Conservation (phyloP, 2,329 filamentous ascomycete species). For the Hymenoscyphus fructigenus region DNA sequence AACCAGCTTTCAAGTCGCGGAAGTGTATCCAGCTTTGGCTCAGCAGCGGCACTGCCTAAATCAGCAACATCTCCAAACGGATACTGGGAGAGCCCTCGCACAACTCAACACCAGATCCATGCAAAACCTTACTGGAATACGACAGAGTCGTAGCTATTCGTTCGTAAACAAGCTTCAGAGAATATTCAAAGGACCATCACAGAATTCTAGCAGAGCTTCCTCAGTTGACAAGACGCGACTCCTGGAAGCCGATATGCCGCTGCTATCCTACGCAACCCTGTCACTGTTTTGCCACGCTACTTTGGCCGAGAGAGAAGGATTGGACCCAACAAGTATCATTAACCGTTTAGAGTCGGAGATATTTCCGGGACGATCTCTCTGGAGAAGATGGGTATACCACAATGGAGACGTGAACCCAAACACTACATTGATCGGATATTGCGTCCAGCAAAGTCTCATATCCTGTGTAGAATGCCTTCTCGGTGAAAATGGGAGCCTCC, state of each 20-base stretch:
- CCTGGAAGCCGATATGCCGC: not conserved
- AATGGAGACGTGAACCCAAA: too few relatives aligned
- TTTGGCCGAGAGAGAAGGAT: not conserved
- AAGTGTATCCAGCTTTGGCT: not conserved
- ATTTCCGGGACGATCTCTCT: not conserved
- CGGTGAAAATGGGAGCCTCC: too few relatives aligned
- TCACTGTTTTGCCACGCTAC: not conserved
- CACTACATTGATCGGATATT: too few relatives aligned
- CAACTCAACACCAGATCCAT: too few relatives aligned
- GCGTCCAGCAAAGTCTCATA: too few relatives aligned
- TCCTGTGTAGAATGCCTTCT: too few relatives aligned
- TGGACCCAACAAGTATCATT: not conserved
- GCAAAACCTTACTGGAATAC: not conserved
- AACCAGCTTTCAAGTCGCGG: not conserved
- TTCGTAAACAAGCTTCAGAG: not conserved
- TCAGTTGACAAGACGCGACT: too few relatives aligned
- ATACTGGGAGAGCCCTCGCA: not conserved
- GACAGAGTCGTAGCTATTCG: not conserved
- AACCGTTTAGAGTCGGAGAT: not conserved
- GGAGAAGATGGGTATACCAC: too few relatives aligned
- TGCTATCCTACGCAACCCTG: not conserved
- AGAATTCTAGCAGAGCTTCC: not conserved
- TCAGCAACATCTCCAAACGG: not conserved
- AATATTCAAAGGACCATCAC: not conserved
- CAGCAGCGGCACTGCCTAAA: not conserved